Conservation (phyloP, 2,329 filamentous ascomycete genomes). For the Diaporthe eres region DNA sequence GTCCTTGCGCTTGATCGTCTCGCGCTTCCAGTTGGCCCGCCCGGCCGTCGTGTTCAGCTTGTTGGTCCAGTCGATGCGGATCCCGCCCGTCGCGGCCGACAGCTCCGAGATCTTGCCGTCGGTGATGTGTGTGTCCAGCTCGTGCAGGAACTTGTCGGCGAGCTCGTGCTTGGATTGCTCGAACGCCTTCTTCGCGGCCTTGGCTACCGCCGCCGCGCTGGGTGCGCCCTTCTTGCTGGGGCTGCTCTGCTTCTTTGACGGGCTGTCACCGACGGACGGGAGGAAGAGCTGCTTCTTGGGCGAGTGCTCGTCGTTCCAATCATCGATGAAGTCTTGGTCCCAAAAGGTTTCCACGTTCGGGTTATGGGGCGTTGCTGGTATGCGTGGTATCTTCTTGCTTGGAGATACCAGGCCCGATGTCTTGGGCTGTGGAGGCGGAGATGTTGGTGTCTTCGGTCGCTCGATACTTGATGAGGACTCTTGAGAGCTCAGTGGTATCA, state of each 20-base stretch:
- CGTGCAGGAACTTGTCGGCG: constrained; percentile 74
- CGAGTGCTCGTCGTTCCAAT: constrained; percentile 74
- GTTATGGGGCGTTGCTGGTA: constrained; percentile 68
- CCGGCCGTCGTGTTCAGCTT: constrained; percentile 86
- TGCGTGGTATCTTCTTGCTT: constrained; percentile 54
- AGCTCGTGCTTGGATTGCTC: constrained; percentile 72
- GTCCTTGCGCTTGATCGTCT: constrained; percentile 60
- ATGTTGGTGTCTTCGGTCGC: constrained; percentile 37
- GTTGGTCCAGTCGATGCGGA: constrained; percentile 81
- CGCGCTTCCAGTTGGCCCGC: constrained; percentile 79
- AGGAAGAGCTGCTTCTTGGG: constrained; percentile 59
- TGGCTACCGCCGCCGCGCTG: constrained; percentile 49
- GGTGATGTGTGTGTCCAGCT: constrained; percentile 78
- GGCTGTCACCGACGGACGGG: constrained; percentile 46
- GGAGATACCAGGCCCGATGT: constrained; percentile 49
- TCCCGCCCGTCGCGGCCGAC: constrained; percentile 75
- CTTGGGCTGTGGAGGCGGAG: constrained; percentile 29
- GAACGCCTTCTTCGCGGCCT: constrained; percentile 71
- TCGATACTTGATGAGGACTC: constrained; percentile 1
- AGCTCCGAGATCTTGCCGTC: constrained; percentile 70
- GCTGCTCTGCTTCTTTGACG: constrained; percentile 49
- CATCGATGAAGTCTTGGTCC: constrained; percentile 70
- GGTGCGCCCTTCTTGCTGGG: constrained; percentile 48
- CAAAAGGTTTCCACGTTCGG: constrained; percentile 72
- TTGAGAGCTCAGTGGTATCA: not conserved